Conservation (phyloP, 2,329 filamentous ascomycete species). For the Venturia asperata region DNA sequence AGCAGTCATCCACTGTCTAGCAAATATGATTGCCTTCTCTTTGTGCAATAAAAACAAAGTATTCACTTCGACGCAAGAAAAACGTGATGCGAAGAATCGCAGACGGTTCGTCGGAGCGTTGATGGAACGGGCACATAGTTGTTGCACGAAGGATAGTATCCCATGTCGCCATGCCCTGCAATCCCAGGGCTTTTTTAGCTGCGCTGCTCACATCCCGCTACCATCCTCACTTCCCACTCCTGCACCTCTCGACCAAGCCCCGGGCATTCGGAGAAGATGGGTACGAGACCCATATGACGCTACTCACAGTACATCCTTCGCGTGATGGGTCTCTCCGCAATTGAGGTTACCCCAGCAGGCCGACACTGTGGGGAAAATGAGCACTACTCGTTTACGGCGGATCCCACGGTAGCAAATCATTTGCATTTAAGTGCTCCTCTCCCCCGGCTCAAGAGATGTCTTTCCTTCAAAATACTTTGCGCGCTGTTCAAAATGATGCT, state of each 20-base stretch:
- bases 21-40: no score
- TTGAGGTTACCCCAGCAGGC: slow-evolving; percentile 11
- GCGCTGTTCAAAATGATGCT: not conserved
- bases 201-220: not conserved
- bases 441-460: not conserved
- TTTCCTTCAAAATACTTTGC: not conserved
- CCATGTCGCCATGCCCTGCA: not conserved
- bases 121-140: not conserved
- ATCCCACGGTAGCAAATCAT: not conserved
- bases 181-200: not conserved
- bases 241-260: not conserved
- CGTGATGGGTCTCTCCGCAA: slow-evolving; percentile 13
- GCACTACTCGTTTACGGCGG: not conserved
- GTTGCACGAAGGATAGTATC: slow-evolving; percentile 2
- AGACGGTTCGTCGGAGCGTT: not conserved
- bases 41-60: no score
- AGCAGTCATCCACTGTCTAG: no score
- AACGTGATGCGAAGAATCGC: no score
- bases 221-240: not conserved
- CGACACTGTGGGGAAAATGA: slow-evolving; percentile 9
- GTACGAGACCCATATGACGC: slow-evolving; percentile 1
- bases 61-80: no score
- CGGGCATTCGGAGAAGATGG: slow-evolving; percentile 3
- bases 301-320: no score
- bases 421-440: slow-evolving; percentile 4